Evolutionary conservation across 768 basidiomycete species (phyloP), one percentile per base, ranked within the genome.

Genomic region (Erythrobasidium yunnanense): DNA sequence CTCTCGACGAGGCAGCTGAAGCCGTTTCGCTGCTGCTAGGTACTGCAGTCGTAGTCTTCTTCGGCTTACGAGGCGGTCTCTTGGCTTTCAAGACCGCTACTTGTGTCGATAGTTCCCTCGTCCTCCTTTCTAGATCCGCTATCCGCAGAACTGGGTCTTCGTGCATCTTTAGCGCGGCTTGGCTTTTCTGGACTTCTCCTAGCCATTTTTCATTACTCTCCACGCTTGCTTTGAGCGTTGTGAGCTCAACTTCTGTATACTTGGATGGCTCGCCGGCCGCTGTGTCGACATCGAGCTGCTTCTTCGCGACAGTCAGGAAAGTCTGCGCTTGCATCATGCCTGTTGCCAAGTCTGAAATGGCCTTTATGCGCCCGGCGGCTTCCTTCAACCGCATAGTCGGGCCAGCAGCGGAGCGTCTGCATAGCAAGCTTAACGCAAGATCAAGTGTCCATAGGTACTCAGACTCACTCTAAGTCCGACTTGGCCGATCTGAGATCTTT

Each of bases 131-230:
- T 83, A 97, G 85, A 77, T 96, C 91, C 70, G 78, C 82, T 54
- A 86, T 87, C 77, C 84, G 81, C 32, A 96, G 83, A n/a, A 86
- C 86, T 1, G 91, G 90, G 73, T 95, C 84, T 73, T 89, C 84
- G 71, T 87, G 82, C 74, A 80, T 77, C 76, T 85, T 81, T 53
- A 86, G 81, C 60, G 73, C 76, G 78, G 86, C 87, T 78, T 95
- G 92, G 77, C 83, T 84, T 78, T 87, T 85, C 15, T 91, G 85
- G 77, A 83, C 82, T 63, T 83, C 84, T 70, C 84, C 80, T 68
- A 96, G 78, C 95, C 95, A 99, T 27, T 77, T 69, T 76, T 89
- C 88, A 71, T 89, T 85, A 55, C 87, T 87, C 72, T 82, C 82
- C 65, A 95, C 78, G 65, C 84, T 80, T 73, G 80, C 83, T 76